Evolutionary conservation across 2,329 filamentous ascomycete genomes (phyloP).

Genomic region (Dryadomyces quercivorus): DNA sequence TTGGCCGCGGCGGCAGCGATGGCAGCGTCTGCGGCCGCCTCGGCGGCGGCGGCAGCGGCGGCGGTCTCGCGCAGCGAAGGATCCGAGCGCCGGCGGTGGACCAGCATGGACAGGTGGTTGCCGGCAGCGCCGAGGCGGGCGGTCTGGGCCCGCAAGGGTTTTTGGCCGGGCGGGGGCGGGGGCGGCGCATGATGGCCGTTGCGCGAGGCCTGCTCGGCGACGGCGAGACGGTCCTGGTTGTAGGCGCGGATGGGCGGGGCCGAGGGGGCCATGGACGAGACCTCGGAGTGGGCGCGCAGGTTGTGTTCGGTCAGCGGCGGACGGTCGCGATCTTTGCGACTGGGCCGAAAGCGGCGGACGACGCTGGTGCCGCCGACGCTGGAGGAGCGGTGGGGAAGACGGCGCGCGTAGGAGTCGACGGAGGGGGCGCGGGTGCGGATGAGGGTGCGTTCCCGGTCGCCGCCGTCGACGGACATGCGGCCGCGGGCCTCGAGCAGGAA

Average conservation of each 20-base stretch:
- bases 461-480: constrained; percentile 17
- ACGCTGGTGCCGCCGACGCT: constrained; percentile 11
- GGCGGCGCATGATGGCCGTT: background rate
- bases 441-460: constrained; percentile 14
- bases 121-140: constrained; percentile 13
- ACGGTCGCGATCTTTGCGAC: constrained; percentile 17
- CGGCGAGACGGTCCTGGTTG: constrained; percentile 25
- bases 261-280: constrained; percentile 36
- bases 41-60: too few species aligned
- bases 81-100: constrained; percentile 27
- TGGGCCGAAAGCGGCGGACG: background rate
- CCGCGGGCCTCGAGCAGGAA: constrained; percentile 16
- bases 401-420: background rate
- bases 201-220: constrained; percentile 26
- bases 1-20: too few species aligned
- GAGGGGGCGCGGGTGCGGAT: constrained; percentile 17
- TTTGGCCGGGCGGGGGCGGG: background rate
- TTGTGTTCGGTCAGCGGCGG: constrained; percentile 38
- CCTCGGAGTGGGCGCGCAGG: constrained; percentile 39
- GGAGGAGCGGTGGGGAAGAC: constrained; percentile 22
- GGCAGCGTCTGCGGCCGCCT: too few species aligned
- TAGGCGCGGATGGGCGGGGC: constrained; percentile 22
- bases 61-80: constrained; percentile 19
- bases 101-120: constrained; percentile 17
- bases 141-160: background rate